A percentile compares a stretch with the other conserved stretches of the same genome.
These are phyloP conservation scores for Xanthoconium purpureum DNA, from an alignment of 768 basidiomycete genomes.

Conservation along the genomic window DNA sequence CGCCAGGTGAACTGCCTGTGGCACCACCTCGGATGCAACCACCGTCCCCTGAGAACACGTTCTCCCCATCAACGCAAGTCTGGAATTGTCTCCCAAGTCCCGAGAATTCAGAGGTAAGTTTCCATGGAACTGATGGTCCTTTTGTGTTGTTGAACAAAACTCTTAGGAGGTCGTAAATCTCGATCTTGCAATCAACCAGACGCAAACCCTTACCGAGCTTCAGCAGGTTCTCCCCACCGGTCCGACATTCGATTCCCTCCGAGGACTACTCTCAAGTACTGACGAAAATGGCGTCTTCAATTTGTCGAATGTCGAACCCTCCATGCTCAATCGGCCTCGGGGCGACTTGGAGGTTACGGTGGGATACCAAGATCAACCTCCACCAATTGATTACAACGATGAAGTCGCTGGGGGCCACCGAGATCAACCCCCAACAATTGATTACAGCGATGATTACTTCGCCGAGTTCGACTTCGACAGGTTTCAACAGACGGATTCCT, in stretches of 20 bases:
- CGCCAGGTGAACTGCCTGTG: not conserved
- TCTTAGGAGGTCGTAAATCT: slow-evolving; percentile 13
- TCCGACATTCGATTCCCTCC: slow-evolving; percentile 24
- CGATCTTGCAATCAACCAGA: slow-evolving; percentile 11
- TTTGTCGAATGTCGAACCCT: slow-evolving; percentile 32
- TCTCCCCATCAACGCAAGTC: not conserved
- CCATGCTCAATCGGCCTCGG: slow-evolving; percentile 33
- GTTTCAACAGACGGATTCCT: slow-evolving; percentile 8
- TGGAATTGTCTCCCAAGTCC: slow-evolving; percentile 13
- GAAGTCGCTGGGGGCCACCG: not conserved
- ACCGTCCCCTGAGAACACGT: not conserved
- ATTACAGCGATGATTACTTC: slow-evolving; percentile 19
- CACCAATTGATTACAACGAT: slow-evolving; percentile 7
- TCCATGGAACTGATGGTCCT: not conserved
- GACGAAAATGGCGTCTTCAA: slow-evolving; percentile 37
- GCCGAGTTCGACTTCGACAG: slow-evolving; percentile 21
- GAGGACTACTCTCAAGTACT: slow-evolving; percentile 32
- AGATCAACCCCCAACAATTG: not conserved
- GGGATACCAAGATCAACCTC: slow-evolving; percentile 1
- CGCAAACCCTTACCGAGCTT: slow-evolving; percentile 2
- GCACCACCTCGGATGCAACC: slow-evolving; percentile 1
- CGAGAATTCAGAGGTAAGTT: slow-evolving; percentile 14
- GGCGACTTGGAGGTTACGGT: slow-evolving; percentile 38
- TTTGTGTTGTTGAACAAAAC: not conserved
- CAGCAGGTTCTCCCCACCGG: not conserved